Conservation (phyloP, 2,329 filamentous ascomycete species). For the Arthrobotrys megalospora region DNA sequence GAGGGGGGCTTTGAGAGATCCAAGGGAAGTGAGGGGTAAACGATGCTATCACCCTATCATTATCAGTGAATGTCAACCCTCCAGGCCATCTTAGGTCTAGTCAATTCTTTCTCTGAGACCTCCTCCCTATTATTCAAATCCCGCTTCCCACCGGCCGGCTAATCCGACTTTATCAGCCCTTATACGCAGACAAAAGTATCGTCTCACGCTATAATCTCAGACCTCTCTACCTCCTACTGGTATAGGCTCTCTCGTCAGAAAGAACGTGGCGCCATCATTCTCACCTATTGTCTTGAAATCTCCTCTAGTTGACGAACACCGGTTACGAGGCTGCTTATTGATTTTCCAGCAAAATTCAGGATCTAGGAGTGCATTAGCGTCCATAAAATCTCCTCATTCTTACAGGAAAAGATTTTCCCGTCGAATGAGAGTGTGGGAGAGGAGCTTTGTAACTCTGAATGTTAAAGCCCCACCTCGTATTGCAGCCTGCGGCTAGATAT, state of each 20-base stretch:
- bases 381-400: background rate
- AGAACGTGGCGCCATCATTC: conserved; percentile 25
- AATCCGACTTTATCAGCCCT: background rate
- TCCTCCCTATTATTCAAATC: conserved; percentile 15
- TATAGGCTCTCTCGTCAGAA: conserved; percentile 8
- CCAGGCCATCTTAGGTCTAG: conserved; percentile 26
- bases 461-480: conserved; percentile 3
- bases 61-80: conserved; percentile 13
- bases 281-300: conserved; percentile 15
- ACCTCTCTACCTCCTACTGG: conserved; percentile 5
- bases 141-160: conserved; percentile 10
- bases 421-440: background rate
- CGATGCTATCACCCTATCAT: conserved; percentile 4
- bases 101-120: conserved; percentile 15
- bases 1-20: background rate
- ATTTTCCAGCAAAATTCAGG: background rate
- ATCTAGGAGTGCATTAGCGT: conserved; percentile 38
- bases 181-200: conserved; percentile 1
- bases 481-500: conserved; percentile 27
- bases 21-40: conserved; percentile 46
- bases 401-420: conserved; percentile 7
- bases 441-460: conserved; percentile 4
- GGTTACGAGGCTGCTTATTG: conserved; percentile 16
- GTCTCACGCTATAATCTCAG: conserved; percentile 7
- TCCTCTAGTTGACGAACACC: conserved; percentile 10